Conservation (phyloP, 2,329 filamentous ascomycete genomes). For the Onygena corvina region DNA sequence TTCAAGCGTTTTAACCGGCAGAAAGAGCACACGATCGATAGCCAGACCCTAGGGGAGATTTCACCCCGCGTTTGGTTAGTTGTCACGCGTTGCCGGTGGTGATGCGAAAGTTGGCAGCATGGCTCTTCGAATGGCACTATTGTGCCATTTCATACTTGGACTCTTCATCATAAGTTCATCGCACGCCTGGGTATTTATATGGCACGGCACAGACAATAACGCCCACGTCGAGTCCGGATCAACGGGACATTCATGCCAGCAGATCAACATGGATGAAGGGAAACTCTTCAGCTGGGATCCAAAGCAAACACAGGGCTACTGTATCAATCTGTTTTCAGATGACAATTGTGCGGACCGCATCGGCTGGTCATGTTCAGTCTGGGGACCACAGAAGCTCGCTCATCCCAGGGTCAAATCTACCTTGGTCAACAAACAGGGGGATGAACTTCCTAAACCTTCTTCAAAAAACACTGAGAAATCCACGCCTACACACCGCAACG, state of each 20-base stretch:
- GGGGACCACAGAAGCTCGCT: constrained; percentile 9
- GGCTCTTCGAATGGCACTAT: background rate
- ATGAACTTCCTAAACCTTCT: background rate
- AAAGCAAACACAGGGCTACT: background rate
- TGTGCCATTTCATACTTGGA: background rate
- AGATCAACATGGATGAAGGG: constrained; percentile 9
- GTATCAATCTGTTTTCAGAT: constrained; percentile 10
- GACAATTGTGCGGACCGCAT: constrained; percentile 7
- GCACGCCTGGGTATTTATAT: constrained; percentile 9
- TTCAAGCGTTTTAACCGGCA: too few relatives aligned
- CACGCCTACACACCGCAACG: background rate
- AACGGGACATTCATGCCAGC: background rate
- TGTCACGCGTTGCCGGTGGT: background rate
- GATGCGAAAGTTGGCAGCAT: background rate
- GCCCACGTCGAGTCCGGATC: constrained; percentile 5
- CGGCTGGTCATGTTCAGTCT: constrained; percentile 11
- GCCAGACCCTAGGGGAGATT: background rate
- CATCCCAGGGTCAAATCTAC: constrained; percentile 8
- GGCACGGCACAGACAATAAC: constrained; percentile 7
- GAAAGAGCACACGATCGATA: too few relatives aligned
- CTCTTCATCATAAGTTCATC: background rate
- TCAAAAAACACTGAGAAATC: background rate
- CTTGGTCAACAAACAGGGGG: constrained; percentile 7
- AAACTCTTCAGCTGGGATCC: constrained; percentile 11
- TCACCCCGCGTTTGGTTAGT: background rate